These are phyloP conservation scores for Aurifilum marmelostoma DNA, from an alignment of 2,329 filamentous ascomycete genomes.

Conservation along the genomic window DNA sequence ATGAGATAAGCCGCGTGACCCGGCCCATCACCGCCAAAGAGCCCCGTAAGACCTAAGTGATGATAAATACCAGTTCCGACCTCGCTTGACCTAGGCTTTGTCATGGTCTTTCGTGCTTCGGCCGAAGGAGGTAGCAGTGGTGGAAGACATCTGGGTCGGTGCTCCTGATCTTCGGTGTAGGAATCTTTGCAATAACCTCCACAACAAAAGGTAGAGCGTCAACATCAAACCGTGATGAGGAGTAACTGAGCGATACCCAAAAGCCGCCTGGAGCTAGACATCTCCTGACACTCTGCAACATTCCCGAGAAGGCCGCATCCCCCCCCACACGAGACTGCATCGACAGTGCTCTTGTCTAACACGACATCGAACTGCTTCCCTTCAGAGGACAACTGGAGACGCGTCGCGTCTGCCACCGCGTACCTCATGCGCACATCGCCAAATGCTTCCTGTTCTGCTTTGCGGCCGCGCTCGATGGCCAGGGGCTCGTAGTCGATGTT, in stretches of 20 bases:
- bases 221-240: slow-evolving; percentile 45
- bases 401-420: slow-evolving; percentile 49
- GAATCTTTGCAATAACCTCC: slow-evolving; percentile 46
- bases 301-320: slow-evolving; percentile 41
- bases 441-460: slow-evolving; percentile 46
- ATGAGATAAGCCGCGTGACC: background rate
- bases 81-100: background rate
- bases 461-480: slow-evolving; percentile 47
- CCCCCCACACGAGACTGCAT: slow-evolving; percentile 52
- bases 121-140: slow-evolving; percentile 49
- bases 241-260: slow-evolving; percentile 56
- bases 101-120: slow-evolving; percentile 26
- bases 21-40: background rate
- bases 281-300: slow-evolving; percentile 43
- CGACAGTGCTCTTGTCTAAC: slow-evolving; percentile 54
- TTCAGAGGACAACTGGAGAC: slow-evolving; percentile 32
- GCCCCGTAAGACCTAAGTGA: background rate
- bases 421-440: slow-evolving; percentile 50
- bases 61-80: background rate
- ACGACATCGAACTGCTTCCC: slow-evolving; percentile 46
- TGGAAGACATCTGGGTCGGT: slow-evolving; percentile 52
- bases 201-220: slow-evolving; percentile 46
- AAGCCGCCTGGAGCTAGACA: slow-evolving; percentile 43
- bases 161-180: slow-evolving; percentile 44
- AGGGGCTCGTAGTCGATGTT: slow-evolving; percentile 56